Base-by-base conservation (phyloP, 345 rosid species). In the Psidium guajava region DNA sequence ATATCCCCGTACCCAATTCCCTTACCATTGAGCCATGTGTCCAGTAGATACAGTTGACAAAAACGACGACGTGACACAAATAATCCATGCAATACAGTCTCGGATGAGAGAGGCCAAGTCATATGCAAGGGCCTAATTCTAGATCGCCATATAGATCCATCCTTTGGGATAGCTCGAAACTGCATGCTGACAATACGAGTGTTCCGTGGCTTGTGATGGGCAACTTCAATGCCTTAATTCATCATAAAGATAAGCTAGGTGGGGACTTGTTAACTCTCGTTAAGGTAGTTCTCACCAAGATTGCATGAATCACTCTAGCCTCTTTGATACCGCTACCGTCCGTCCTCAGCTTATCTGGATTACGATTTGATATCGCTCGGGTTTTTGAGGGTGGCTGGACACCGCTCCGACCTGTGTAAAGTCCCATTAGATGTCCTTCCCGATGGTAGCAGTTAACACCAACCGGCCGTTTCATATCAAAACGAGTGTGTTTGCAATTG, bases 401-500 rank as follows among this genome's bases (percentile, higher is more conserved):
- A 13, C 69, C 69, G n/a, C 69, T n/a, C 20, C 36, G 8, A 13
- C 18, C 8, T 1, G 18, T 13, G 15, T 59, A n/a, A 3, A 14
- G 36, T n/a, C 32, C 18, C 1, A 8, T n/a, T 59, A 59, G 20
- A 59, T 27, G 69, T 59, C 18, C 32, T 58, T 11, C 28, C 64
- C 16, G 8, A n/a, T 25, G 3, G 16, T 57, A 25, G 7, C 14
- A 57, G 64, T 0, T 0, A 57, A 25, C 64, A 6, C 32, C 8
- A 58, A 58, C 4, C 2, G 36, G 2, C 73, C 40, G 11, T 61
- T 61, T 61, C 74, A 21, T 14, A 25, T 14, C 42, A 61, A 61
- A 61, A 27, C 40, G 51, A 11, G 12, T 0, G 12, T 2, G 51
- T 49, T 49, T 49, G 51, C 50, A 49, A 84, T 93, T 97, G 91